Evolutionary conservation across 495 filamentous ascomycete genomes (phyloP).

Genomic region (Xylaria venustula): DNA sequence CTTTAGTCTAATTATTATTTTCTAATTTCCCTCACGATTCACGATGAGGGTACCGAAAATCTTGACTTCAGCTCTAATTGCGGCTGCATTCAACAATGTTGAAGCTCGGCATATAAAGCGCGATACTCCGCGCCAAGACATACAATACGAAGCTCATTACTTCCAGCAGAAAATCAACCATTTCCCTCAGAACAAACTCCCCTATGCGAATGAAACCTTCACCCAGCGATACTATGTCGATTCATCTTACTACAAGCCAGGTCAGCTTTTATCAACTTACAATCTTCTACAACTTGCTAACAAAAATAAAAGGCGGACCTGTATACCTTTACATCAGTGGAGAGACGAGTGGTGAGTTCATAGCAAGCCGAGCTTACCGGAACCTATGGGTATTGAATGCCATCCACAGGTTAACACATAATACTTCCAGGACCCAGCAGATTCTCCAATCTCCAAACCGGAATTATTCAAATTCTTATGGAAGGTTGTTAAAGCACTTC

Average conservation of each 20-base stretch:
- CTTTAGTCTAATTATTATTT: too few relatives aligned
- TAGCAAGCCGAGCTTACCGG: neutral
- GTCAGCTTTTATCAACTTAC: conserved; percentile 1
- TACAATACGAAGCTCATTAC: conserved; percentile 22
- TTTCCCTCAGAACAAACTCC: conserved; percentile 33
- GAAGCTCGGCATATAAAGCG: neutral
- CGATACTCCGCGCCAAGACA: neutral
- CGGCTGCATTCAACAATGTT: neutral
- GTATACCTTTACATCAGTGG: conserved; percentile 48
- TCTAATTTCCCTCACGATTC: too few relatives aligned
- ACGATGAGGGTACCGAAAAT: conserved; percentile 1
- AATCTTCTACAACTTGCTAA: neutral
- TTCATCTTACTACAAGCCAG: conserved; percentile 45
- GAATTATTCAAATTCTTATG: conserved; percentile 49
- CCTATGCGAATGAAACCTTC: conserved; percentile 39
- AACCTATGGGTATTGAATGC: neutral
- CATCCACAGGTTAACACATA: neutral
- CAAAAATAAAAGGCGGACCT: conserved; percentile 34
- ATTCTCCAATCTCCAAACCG: conserved; percentile 34
- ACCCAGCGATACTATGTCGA: conserved; percentile 48
- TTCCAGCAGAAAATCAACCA: conserved; percentile 40
- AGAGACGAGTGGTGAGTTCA: conserved; percentile 32
- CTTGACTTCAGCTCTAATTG: neutral
- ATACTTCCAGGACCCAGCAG: conserved; percentile 21
- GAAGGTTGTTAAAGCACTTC: conserved; percentile 10